Percentiles rank a stretch among this genome's conserved stretches.
Evolutionary conservation across 768 basidiomycete genomes (phyloP).

Genomic region (Psilocybe subaeruginosa): DNA sequence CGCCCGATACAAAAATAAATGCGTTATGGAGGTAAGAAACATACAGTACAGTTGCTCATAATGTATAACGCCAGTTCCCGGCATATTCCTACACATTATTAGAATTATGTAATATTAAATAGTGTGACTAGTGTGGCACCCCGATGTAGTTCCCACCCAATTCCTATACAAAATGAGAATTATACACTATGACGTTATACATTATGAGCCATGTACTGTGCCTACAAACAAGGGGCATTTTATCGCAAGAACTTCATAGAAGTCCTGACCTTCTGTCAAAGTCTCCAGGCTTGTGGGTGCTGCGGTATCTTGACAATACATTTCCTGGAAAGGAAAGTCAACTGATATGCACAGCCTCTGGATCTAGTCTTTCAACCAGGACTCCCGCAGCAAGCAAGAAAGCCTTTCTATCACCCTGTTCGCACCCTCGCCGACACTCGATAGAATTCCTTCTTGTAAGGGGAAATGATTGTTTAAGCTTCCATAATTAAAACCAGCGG

Average conservation of each 20-base stretch:
- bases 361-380: not conserved
- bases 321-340: not conserved
- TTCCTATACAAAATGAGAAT: too few species aligned
- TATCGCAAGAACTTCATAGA: not conserved
- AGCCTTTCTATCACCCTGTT: not conserved
- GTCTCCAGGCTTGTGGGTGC: not conserved
- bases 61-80: too few species aligned
- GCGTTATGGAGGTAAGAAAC: too few species aligned
- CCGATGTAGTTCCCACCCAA: too few species aligned
- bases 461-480: not conserved
- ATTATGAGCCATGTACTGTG: not conserved
- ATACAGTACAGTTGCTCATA: too few species aligned
- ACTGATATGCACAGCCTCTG: not conserved
- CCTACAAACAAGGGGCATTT: too few species aligned
- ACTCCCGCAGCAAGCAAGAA: constrained; percentile 6
- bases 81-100: too few species aligned
- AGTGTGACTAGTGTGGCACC: too few species aligned
- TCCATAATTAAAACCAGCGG: not conserved
- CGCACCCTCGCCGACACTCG: constrained; percentile 7
- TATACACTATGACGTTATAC: not conserved
- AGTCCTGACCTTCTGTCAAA: not conserved
- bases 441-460: not conserved
- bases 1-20: not conserved
- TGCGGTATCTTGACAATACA: not conserved
- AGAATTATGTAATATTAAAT: too few species aligned